Evolutionary conservation across 2,329 filamentous ascomycete genomes (phyloP), one percentile per base, ranked within the genome.

Genomic region (Phymatotrichopsis omnivora): DNA sequence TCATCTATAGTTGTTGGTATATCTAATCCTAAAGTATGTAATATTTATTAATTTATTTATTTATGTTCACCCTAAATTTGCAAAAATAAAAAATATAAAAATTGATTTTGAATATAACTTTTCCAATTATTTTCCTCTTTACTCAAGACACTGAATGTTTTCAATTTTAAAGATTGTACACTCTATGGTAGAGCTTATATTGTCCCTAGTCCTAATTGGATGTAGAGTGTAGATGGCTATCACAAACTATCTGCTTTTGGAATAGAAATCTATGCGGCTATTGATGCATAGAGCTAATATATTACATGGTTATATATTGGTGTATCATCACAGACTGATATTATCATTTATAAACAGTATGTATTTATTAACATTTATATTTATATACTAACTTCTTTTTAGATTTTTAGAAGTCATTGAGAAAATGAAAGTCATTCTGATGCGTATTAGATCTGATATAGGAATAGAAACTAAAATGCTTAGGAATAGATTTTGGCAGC

Each of bases 211-310:
- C 57, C 52, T 4, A 57, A 58, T 49, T 46, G 49, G 29, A 47
- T 55, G 12, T 58, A 50, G 51, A 56, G 43, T 25, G 35, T 59
- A 37, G 42, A 59, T 49, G 42, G 47, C 2, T 53, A 58, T 33
- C 34, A 48, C 3, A 59, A 59, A 19, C 25, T 59, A 2, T 32
- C 34, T 5, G 38, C 30, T 14, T 59, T 51, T 37, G 45, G 55
- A 3, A 51, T 59, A 38, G 46, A 57, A 14, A 55, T 59, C 11
- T 56, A 58, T 53, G 51, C 44, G 1, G 48, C 47, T 16, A 57
- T 58, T 32, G 51, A 58, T 52, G 33, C 42, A 0, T 58, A 57
- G 32, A 57, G 48, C 10, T 36, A 44, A 22, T 57, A 56, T 36
- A 53, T 59, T n/a, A 47, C 54, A 3, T 58, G 46, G 57, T 41